Evolutionary conservation across 1,284 basidiomycete genomes (phyloP), one percentile per base, ranked within the genome.

Genomic region (Vanrija sp.): DNA sequence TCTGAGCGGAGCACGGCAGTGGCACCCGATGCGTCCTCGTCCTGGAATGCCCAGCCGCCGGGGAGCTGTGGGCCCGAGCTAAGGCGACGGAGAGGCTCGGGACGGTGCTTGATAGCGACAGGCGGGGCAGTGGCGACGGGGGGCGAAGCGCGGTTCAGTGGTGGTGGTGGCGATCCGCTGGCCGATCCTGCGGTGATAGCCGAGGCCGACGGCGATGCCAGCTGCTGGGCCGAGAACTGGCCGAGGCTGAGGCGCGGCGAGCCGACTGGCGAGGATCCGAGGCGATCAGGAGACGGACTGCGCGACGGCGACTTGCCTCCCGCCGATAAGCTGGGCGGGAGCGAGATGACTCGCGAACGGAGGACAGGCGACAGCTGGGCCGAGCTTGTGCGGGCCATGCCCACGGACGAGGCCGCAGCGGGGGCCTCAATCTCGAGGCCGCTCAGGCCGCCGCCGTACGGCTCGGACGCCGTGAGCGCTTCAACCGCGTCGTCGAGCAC

Each of bases 401-500:
- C 61, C 1, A 60, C 23, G 26, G 19, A 29, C 5, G 38, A 46
- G 26, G 54, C 44, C 6, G 42, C 59, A 15, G 63, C 64, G 10
- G 68, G 68, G 23, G 68, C 65, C 55, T 75, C 73, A 38, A 75
- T 75, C 55, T 75, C 73, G 38, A 75, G 47, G 10, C 64, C 67
- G 16, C 65, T 61, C 16, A 67, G 46, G 7, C 64, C 61, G 28
- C 64, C 46, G 8, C 57, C 56, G 16, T 57, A 57, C 5, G 52
- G 58, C 15, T 64, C 56, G 8, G 29, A 43, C 0, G 63, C 64
- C 0, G 67, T 65, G 38, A 77, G 61, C 3, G 75, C 75, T 58
- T 77, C 74, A 38, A 77, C 70, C 6, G 75, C 75, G 55, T 76
- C 74, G 49, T 76, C 73, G 46, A 77, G 56, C 0, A 75, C 75